A percentile compares a stretch with the other conserved stretches of the same genome.
Evolutionary conservation across 2,329 filamentous ascomycete species (phyloP).

Genomic region (Colletotrichum tabaci): DNA sequence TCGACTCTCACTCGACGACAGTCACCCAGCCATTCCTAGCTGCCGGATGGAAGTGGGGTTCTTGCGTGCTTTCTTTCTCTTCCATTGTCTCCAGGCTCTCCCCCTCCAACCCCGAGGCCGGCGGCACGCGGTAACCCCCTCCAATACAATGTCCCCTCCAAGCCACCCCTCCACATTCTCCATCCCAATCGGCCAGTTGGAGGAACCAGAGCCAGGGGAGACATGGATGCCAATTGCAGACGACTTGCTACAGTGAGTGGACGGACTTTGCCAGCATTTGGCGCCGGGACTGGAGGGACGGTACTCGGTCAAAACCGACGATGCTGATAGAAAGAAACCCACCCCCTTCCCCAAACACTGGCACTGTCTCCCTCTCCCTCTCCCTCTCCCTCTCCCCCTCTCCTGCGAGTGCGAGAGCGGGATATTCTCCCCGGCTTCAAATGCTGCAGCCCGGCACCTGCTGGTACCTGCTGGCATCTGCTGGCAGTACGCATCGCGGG

Average conservation of each 20-base stretch:
- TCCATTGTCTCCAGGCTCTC: conserved; percentile 1
- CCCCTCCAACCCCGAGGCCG: conserved; percentile 20
- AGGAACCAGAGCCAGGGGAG: conserved; percentile 21
- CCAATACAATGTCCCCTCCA: conserved; percentile 22
- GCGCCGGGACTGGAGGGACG: not conserved
- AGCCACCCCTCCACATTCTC: conserved; percentile 38
- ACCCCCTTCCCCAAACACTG: conserved; percentile 5
- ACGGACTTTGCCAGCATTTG: conserved; percentile 20
- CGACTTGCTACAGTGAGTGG: not conserved
- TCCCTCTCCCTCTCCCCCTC: too few species aligned
- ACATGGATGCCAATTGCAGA: conserved; percentile 24
- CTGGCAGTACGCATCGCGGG: conserved; percentile 14
- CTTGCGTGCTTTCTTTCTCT: conserved; percentile 25
- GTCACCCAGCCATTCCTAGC: conserved; percentile 19
- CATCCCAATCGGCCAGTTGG: conserved; percentile 34
- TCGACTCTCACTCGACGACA: conserved; percentile 7
- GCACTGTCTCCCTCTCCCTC: conserved; percentile 2
- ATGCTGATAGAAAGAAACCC: conserved; percentile 2
- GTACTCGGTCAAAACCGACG: not conserved
- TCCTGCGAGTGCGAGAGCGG: conserved; percentile 13
- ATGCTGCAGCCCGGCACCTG: not conserved
- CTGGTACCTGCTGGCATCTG: conserved; percentile 12
- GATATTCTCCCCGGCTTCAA: conserved; percentile 19
- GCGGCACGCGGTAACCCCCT: conserved; percentile 24
- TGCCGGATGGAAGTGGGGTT: conserved; percentile 25